Conservation (phyloP, 2,329 filamentous ascomycete genomes). For the Nigrospora oryzae region DNA sequence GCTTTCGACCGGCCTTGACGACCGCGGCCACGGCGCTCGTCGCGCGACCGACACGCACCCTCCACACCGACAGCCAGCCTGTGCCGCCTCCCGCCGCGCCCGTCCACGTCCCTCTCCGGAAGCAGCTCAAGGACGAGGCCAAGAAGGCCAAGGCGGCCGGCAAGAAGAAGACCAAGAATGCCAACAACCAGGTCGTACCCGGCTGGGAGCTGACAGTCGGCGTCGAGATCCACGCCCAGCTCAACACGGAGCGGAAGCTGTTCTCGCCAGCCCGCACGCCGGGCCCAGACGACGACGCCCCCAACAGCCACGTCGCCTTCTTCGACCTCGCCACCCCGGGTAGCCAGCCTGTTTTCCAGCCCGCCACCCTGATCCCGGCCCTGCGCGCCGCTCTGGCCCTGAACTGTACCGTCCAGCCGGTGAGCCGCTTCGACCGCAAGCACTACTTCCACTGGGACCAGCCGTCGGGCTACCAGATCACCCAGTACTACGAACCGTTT, state of each 20-base stretch:
- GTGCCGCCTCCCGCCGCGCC: conserved; percentile 8
- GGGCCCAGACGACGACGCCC: conserved; percentile 56
- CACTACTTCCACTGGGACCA: conserved; percentile 99
- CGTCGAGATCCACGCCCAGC: conserved; percentile 93
- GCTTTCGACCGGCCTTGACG: no score
- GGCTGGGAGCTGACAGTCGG: conserved; percentile 93
- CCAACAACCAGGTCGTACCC: conserved; percentile 40
- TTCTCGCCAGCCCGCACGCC: conserved; percentile 68
- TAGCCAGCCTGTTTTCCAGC: conserved; percentile 79
- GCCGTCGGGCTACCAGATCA: conserved; percentile 93
- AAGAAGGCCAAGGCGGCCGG: conserved; percentile 36
- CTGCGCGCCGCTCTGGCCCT: conserved; percentile 80
- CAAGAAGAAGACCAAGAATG: conserved; percentile 36
- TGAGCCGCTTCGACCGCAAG: conserved; percentile 87
- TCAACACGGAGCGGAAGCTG: conserved; percentile 82
- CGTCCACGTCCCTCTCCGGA: conserved; percentile 48
- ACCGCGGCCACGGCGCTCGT: neutral
- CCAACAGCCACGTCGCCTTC: conserved; percentile 79
- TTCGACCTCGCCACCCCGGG: conserved; percentile 90
- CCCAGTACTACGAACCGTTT: conserved; percentile 79
- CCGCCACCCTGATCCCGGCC: conserved; percentile 77
- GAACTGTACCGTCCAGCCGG: conserved; percentile 65
- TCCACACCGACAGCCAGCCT: conserved; percentile 20
- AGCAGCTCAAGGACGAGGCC: conserved; percentile 63
- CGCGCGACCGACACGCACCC: conserved; percentile 11